These are phyloP conservation scores for Phytophthora chlamydospora DNA, from an alignment of 352 stramenopile species.

Conservation along the genomic window DNA sequence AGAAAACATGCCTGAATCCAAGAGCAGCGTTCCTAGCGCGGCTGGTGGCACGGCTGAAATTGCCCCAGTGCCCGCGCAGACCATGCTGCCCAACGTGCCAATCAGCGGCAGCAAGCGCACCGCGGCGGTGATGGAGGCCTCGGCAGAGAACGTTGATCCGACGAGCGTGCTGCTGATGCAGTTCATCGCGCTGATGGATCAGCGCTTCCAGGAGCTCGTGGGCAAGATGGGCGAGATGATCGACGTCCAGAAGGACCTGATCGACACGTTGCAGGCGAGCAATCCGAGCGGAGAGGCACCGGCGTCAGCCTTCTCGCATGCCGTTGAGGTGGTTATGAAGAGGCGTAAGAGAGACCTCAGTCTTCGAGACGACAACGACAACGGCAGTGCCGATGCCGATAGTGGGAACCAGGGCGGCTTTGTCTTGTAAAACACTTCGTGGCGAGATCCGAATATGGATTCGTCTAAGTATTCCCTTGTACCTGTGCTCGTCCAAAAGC, in stretches of 20 bases:
- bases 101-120: constrained; percentile 36
- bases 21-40: not conserved
- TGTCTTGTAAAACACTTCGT: constrained; percentile 21
- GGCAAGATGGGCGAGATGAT: constrained; percentile 81
- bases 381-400: constrained; percentile 2
- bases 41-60: not conserved
- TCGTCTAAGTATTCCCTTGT: too few species aligned
- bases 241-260: constrained; percentile 71
- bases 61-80: not conserved
- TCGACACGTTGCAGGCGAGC: constrained; percentile 59
- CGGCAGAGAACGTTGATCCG: constrained; percentile 28
- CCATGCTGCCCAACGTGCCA: constrained; percentile 10
- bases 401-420: constrained; percentile 13
- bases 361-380: constrained; percentile 5
- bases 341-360: constrained; percentile 47
- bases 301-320: constrained; percentile 39
- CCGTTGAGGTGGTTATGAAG: constrained; percentile 46
- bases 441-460: not conserved
- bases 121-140: constrained; percentile 31
- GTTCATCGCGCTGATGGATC: constrained; percentile 71
- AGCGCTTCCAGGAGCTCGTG: constrained; percentile 75
- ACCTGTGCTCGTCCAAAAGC: too few species aligned
- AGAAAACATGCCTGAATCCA: not conserved
- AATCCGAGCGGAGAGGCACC: constrained; percentile 42
- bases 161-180: constrained; percentile 52